Conservation (phyloP, 768 basidiomycete genomes). For the Paxillus involutus region DNA sequence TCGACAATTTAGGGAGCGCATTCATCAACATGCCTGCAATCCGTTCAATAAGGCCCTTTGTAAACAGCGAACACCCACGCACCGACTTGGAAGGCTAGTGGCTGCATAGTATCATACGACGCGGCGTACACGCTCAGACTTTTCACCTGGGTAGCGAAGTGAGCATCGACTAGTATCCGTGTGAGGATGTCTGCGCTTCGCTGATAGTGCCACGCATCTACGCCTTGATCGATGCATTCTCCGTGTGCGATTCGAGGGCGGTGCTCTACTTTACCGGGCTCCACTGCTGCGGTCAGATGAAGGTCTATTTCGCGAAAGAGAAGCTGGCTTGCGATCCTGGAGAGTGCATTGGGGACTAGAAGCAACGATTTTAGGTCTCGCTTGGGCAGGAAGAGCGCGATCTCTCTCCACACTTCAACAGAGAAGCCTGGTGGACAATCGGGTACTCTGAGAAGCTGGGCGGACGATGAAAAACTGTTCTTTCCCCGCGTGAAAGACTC, state of each 20-base stretch:
- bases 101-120: constrained; percentile 44
- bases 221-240: constrained; percentile 26
- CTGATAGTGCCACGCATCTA: constrained; percentile 50
- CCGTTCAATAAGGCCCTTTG: not conserved
- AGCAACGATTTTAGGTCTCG: constrained; percentile 66
- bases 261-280: constrained; percentile 18
- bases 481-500: not conserved
- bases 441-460: constrained; percentile 35
- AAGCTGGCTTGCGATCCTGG: constrained; percentile 66
- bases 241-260: constrained; percentile 14
- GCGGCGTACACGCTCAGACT: constrained; percentile 61
- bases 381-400: constrained; percentile 59
- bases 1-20: constrained; percentile 60
- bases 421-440: constrained; percentile 55
- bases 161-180: constrained; percentile 57
- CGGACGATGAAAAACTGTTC: constrained; percentile 1
- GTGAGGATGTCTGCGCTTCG: constrained; percentile 73
- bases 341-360: constrained; percentile 63
- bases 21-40: constrained; percentile 64
- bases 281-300: constrained; percentile 47
- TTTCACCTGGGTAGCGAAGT: constrained; percentile 57
- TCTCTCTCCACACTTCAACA: constrained; percentile 70
- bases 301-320: constrained; percentile 66
- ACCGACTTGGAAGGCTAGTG: constrained; percentile 69
- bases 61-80: constrained; percentile 4